These are phyloP conservation scores for Neurospora sp. DNA, from an alignment of 495 filamentous ascomycete species.

Conservation along the genomic window DNA sequence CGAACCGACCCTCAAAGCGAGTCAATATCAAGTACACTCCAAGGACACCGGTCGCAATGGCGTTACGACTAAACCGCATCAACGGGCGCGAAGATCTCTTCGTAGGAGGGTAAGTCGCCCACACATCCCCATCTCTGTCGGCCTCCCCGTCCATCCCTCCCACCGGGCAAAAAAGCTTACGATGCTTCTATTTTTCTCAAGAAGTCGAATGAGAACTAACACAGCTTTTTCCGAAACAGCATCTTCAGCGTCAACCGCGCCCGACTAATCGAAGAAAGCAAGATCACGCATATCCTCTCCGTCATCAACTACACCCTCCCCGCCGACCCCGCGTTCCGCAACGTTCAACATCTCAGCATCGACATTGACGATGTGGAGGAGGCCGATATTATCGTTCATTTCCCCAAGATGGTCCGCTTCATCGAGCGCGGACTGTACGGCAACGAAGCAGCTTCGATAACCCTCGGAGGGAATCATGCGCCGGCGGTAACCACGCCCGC, in stretches of 20 bases:
- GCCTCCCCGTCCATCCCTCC: not conserved
- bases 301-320: conserved; percentile 42
- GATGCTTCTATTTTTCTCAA: not conserved
- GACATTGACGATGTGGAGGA: conserved; percentile 83
- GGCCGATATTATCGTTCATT: conserved; percentile 73
- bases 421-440: conserved; percentile 61
- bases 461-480: not conserved
- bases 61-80: conserved; percentile 30
- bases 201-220: conserved; percentile 13
- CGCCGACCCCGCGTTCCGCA: conserved; percentile 25
- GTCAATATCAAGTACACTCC: not conserved
- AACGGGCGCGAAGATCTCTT: conserved; percentile 66
- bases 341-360: conserved; percentile 63
- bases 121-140: not conserved
- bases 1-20: not conserved
- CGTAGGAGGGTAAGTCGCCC: conserved; percentile 63
- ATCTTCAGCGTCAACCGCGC: conserved; percentile 65
- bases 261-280: conserved; percentile 52
- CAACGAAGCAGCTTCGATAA: conserved; percentile 12
- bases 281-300: conserved; percentile 88
- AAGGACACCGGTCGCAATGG: conserved; percentile 12
- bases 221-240: conserved; percentile 32
- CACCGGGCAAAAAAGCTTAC: not conserved
- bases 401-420: conserved; percentile 66
- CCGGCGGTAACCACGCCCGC: not conserved